Conservation (phyloP, 345 rosid species). For the Noccaea caerulescens region DNA sequence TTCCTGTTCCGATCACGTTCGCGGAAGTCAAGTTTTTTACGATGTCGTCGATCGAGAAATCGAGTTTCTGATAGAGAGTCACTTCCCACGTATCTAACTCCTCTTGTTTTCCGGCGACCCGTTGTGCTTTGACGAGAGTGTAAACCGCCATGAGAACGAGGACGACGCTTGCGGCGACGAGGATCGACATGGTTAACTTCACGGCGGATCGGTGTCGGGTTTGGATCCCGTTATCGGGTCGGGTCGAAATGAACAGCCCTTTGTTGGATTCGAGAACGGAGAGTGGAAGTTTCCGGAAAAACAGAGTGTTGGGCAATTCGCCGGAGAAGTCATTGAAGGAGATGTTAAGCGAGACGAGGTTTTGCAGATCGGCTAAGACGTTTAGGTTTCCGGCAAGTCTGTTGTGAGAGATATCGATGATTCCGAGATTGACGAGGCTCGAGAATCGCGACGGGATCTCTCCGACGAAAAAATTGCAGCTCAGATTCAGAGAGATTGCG, state of each 20-base stretch:
- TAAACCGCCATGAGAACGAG: conserved; percentile 65
- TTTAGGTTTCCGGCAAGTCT: conserved; percentile 64
- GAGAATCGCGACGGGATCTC: conserved; percentile 74
- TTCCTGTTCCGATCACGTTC: conserved; percentile 92
- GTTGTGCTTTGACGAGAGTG: conserved; percentile 55
- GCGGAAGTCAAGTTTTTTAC: conserved; percentile 66
- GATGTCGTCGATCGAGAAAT: conserved; percentile 74
- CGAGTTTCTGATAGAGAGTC: conserved; percentile 82
- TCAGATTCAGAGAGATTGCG: conserved; percentile 86
- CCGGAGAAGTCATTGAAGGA: conserved; percentile 93
- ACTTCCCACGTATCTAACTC: conserved; percentile 72
- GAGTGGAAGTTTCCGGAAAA: conserved; percentile 77
- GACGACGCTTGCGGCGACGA: conserved; percentile 65
- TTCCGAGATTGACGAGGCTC: conserved; percentile 69
- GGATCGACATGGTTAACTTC: conserved; percentile 64
- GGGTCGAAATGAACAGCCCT: conserved; percentile 62
- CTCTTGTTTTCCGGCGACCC: conserved; percentile 42
- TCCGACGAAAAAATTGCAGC: conserved; percentile 74
- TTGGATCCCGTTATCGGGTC: conserved; percentile 46
- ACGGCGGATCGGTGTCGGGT: conserved; percentile 54
- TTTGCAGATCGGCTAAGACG: conserved; percentile 67
- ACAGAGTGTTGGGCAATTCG: conserved; percentile 76
- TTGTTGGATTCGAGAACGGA: conserved; percentile 71
- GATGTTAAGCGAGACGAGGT: conserved; percentile 89
- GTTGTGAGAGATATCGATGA: conserved; percentile 85